These are phyloP conservation scores for Conringia planisiliqua DNA, from an alignment of 345 rosid genomes.

Conservation along the genomic window DNA sequence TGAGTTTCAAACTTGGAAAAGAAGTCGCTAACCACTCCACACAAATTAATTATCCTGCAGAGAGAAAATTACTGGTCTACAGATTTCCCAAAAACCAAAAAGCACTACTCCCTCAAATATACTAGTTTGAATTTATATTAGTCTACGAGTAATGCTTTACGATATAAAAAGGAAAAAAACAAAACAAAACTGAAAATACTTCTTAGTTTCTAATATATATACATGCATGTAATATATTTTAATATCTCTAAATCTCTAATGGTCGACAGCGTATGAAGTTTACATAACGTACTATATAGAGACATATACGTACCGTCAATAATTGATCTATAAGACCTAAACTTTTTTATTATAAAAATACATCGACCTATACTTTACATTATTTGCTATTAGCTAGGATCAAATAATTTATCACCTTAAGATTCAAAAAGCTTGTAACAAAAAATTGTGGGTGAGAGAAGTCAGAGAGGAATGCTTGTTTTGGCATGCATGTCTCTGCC, in stretches of 20 bases:
- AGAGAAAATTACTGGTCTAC: neutral
- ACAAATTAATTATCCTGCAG: neutral
- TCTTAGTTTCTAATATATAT: neutral
- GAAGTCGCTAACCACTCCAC: neutral
- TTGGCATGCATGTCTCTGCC: constrained; percentile 32
- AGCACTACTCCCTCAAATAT: neutral
- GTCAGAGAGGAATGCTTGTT: constrained; percentile 30
- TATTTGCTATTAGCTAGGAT: neutral
- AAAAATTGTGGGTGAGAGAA: neutral
- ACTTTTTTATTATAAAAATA: neutral
- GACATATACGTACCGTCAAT: constrained; percentile 8
- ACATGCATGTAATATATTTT: neutral
- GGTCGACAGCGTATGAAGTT: constrained; percentile 11
- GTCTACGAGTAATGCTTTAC: neutral
- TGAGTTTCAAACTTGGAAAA: constrained; percentile 17
- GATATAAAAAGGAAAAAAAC: neutral
- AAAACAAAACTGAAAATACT: neutral
- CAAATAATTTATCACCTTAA: neutral
- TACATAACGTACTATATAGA: neutral
- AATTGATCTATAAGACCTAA: constrained; percentile 12
- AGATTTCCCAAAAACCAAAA: constrained; percentile 2
- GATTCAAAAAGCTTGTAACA: neutral
- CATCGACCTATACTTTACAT: neutral
- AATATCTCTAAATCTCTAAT: neutral
- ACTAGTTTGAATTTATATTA: neutral